Conservation (phyloP, 495 filamentous ascomycete species). For the Penicillium roqueforti region DNA sequence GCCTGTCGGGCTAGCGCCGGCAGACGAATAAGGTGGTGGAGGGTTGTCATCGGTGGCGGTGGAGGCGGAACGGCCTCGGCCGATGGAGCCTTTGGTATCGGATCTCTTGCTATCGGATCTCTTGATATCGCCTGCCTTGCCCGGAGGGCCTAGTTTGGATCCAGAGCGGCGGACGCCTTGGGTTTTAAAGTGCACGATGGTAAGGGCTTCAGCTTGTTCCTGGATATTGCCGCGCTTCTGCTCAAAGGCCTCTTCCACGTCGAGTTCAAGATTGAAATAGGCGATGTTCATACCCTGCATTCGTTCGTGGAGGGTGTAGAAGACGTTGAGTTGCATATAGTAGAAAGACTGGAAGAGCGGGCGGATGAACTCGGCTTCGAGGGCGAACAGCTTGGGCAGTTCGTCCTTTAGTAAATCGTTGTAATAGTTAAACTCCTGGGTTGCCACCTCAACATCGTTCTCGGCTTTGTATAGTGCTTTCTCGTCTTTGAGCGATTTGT, state of each 20-base stretch:
- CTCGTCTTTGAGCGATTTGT: constrained; percentile 92
- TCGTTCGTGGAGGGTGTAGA: constrained; percentile 95
- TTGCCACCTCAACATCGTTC: constrained; percentile 83
- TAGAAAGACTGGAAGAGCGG: constrained; percentile 99
- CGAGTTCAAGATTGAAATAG: constrained; percentile 89
- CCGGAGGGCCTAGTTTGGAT: constrained; percentile 47
- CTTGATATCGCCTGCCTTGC: constrained; percentile 31
- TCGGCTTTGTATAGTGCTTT: constrained; percentile 96
- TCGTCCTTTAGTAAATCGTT: constrained; percentile 96
- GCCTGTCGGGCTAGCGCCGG: constrained; percentile 41
- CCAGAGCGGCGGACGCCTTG: constrained; percentile 54
- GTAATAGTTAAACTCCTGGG: constrained; percentile 94
- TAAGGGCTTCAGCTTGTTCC: constrained; percentile 74
- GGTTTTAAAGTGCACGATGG: constrained; percentile 82
- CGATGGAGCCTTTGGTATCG: constrained; percentile 29
- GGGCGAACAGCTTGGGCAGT: constrained; percentile 81
- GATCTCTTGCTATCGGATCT: no score
- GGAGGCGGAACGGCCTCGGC: constrained; percentile 31
- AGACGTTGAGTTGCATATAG: constrained; percentile 99
- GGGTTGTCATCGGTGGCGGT: constrained; percentile 54
- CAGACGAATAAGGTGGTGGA: constrained; percentile 64
- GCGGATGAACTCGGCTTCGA: constrained; percentile 96
- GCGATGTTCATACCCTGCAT: constrained; percentile 97
- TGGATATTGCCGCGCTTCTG: constrained; percentile 82
- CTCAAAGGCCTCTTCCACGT: constrained; percentile 86